Conservation (phyloP, 805 yeast genomes). For the Hermanozyma aechmeae region DNA sequence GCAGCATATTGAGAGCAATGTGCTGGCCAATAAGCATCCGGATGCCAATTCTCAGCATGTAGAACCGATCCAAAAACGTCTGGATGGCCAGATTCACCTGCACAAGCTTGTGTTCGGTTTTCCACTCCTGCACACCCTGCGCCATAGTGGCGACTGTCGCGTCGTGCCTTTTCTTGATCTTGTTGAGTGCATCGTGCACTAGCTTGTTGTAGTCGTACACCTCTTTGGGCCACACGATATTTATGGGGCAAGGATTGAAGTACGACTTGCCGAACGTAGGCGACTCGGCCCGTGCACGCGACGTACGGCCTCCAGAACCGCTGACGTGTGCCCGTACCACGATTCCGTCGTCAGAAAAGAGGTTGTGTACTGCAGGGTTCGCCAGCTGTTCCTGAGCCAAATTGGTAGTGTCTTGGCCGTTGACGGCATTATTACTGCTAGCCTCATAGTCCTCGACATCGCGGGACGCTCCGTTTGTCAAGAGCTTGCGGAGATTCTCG, state of each 20-base stretch:
- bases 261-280: conserved; percentile 35
- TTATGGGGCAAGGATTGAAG: conserved; percentile 48
- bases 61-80: conserved; percentile 74
- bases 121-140: conserved; percentile 90
- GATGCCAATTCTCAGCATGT: conserved; percentile 86
- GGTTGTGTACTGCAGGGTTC: conserved; percentile 30
- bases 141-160: conserved; percentile 91
- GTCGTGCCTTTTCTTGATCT: conserved; percentile 78
- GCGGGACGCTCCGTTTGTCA: too few species aligned
- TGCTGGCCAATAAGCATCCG: conserved; percentile 94
- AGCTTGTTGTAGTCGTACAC: conserved; percentile 60
- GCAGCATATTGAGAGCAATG: conserved; percentile 69
- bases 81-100: conserved; percentile 66
- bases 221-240: conserved; percentile 62
- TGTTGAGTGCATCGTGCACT: conserved; percentile 57
- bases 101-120: conserved; percentile 37
- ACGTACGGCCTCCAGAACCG: conserved; percentile 3
- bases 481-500: conserved; percentile 28
- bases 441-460: too few species aligned
- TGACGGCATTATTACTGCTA: too few species aligned
- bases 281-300: conserved; percentile 10
- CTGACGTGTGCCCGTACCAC: conserved; percentile 19
- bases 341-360: conserved; percentile 44
- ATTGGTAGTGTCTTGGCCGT: conserved; percentile 12
- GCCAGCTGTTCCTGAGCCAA: conserved; percentile 19